Evolutionary conservation across 2,329 filamentous ascomycete species (phyloP), one percentile per base, ranked within the genome.

Genomic region (Botrytis tulipae): DNA sequence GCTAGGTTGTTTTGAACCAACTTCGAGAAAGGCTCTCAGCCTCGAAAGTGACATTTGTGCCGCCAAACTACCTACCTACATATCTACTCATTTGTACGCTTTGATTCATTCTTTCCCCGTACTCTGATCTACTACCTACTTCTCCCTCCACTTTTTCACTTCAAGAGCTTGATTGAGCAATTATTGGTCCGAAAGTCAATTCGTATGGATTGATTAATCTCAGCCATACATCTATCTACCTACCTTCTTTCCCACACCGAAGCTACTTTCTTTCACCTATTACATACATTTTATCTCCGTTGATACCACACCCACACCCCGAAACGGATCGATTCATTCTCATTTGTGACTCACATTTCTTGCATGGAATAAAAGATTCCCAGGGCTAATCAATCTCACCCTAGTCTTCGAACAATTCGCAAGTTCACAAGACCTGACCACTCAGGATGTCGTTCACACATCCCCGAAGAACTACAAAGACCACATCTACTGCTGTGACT

Each of bases 401-500:
- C 78, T 75, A 80, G 77, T 75, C 74, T 57, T 69, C 68, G 59
- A 75, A 61, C 72, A 74, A 54, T 61, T 75, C 74, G 73, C 74
- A 73, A 67, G 37, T 60, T 46, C 67, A 73, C 72, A 51, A 73
- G 71, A 71, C 76, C 76, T 76, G 74, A 61, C 77, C 77, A 78
- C 77, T 77, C 79, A 80, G 57, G 71, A 81, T 81, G 80, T 79
- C 80, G 71, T 79, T 78, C 76, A 76, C 68, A 73, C 75, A 82
- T 74, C 80, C 80, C 74, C 80, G 80, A 76, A 77, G 80, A 74
- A 80, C 78, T 80, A 80, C 79, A 82, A 82, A 81, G 80, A 78
- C 78, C 77, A 79, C 80, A 73, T 80, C 81, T 71, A 74, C 80
- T 76, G 82, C 83, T 81, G 82, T 84, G 84, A 84, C 83, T 84